Percentiles rank a stretch among this genome's conserved stretches.
Conservation (phyloP, 495 filamentous ascomycete species). For the Pyrenula massariospora region DNA sequence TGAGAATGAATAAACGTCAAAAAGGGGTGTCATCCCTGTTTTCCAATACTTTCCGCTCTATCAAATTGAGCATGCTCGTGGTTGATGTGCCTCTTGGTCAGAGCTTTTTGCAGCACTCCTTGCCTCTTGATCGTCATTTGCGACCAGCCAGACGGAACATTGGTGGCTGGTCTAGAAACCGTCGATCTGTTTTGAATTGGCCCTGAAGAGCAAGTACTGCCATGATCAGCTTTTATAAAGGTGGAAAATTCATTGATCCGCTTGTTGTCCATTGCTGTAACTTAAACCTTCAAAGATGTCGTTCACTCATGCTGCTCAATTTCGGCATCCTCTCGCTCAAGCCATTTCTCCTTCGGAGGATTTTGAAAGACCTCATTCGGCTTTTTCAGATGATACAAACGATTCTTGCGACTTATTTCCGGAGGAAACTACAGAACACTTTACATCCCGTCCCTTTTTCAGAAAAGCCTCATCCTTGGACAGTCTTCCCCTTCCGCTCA, state of each 20-base stretch:
- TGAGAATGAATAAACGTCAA: no score
- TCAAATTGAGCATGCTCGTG: no score
- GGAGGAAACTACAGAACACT: neutral
- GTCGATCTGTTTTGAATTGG: neutral
- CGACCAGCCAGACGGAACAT: neutral
- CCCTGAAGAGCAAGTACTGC: neutral
- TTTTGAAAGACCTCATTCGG: neutral
- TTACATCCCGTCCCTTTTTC: neutral
- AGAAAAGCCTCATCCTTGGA: neutral
- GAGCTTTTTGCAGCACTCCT: neutral
- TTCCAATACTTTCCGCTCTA: no score
- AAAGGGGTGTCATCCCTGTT: no score
- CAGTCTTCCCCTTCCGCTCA: neutral
- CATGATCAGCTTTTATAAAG: no score
- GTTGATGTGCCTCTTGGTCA: no score
- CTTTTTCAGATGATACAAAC: neutral
- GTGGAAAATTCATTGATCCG: no score
- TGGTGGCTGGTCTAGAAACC: neutral
- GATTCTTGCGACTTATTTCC: neutral
- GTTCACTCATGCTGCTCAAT: neutral
- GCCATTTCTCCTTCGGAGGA: neutral
- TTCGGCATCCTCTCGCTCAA: neutral
- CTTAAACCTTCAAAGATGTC: no score
- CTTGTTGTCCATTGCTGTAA: no score
- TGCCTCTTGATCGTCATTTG: neutral